Base-by-base conservation (phyloP, 176 grass and related monocot genomes). In the Avena atlantica region DNA sequence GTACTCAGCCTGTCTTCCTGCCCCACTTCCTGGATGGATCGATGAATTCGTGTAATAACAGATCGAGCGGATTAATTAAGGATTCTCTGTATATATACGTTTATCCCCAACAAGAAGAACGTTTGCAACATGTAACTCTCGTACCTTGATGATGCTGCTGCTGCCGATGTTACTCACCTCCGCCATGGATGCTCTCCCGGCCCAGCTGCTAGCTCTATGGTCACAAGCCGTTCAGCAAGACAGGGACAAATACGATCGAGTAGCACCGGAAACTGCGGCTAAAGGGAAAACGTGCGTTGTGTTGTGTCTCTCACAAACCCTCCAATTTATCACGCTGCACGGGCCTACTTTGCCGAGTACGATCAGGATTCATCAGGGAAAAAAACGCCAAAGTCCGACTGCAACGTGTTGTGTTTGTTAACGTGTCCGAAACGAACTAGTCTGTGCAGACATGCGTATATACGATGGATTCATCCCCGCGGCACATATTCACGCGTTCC, bases 1-100 rank as follows among this genome's bases (percentile, higher is more conserved):
- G 69, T 71, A 45, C 69, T 37, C 10, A 83, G 29, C 66, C 11
- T 20, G 19, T 83, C 81, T 40, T 56, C 65, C 15, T 71, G 25
- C 17, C 12, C 69, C 16, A 29, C 16, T 63, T 27, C 57, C 55
- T 63, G 34, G 10, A 80, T 63, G 53, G 57, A 80, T 48, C 29
- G 56, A 79, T 62, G 66, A 37, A 69, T 69, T 17, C 34, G 34
- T 34, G 34, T 34, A 34, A 34, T 34, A 34, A n/a, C n/a, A n/a
- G n/a, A n/a, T n/a, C n/a, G n/a, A n/a, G n/a, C n/a, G n/a, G n/a
- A n/a, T n/a, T n/a, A n/a, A n/a, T n/a, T n/a, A n/a, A n/a, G n/a
- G n/a, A n/a, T n/a, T n/a, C n/a, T n/a, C n/a, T n/a, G n/a, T n/a
- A n/a, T n/a, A n/a, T n/a, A 64, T 61, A 61, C 58, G 8, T 59